These are phyloP conservation scores for Krasilnikovozyma curviuscula DNA, from an alignment of 768 basidiomycete species.

Conservation along the genomic window DNA sequence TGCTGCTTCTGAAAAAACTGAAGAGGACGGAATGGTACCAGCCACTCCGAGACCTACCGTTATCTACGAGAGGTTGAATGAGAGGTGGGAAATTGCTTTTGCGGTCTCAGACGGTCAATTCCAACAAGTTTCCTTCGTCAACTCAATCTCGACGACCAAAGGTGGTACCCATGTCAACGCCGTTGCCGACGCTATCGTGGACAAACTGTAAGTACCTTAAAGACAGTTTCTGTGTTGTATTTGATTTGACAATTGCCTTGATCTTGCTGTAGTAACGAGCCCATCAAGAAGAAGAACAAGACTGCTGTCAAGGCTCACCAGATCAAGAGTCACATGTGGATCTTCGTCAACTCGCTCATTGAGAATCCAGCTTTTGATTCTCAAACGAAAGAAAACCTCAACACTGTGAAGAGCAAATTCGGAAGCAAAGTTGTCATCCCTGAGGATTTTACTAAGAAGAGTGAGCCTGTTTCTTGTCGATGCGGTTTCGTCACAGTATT, in stretches of 20 bases:
- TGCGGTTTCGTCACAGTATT: background rate
- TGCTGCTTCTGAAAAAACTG: slow-evolving; percentile 46
- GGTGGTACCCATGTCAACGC: slow-evolving; percentile 81
- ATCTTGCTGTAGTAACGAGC: slow-evolving; percentile 31
- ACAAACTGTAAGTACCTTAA: slow-evolving; percentile 44
- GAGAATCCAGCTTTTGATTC: slow-evolving; percentile 98
- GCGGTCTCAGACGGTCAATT: slow-evolving; percentile 65
- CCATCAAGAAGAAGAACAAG: slow-evolving; percentile 84
- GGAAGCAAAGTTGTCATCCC: slow-evolving; percentile 64
- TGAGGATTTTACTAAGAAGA: slow-evolving; percentile 93
- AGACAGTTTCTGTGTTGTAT: too few relatives aligned
- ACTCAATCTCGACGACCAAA: slow-evolving; percentile 89
- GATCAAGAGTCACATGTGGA: slow-evolving; percentile 95
- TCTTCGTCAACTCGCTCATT: slow-evolving; percentile 86
- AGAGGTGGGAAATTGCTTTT: slow-evolving; percentile 89
- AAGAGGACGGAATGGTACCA: slow-evolving; percentile 42
- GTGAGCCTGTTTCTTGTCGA: slow-evolving; percentile 29
- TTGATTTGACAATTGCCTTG: background rate
- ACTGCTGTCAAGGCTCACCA: slow-evolving; percentile 83
- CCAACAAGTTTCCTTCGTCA: slow-evolving; percentile 92
- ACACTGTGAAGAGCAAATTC: slow-evolving; percentile 69
- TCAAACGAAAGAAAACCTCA: slow-evolving; percentile 93
- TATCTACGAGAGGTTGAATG: slow-evolving; percentile 58
- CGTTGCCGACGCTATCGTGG: slow-evolving; percentile 75
- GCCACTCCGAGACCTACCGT: slow-evolving; percentile 54